phyloP scores from a whole-genome alignment of 2,329 filamentous ascomycete species.

The Xylaria sp. region DNA sequence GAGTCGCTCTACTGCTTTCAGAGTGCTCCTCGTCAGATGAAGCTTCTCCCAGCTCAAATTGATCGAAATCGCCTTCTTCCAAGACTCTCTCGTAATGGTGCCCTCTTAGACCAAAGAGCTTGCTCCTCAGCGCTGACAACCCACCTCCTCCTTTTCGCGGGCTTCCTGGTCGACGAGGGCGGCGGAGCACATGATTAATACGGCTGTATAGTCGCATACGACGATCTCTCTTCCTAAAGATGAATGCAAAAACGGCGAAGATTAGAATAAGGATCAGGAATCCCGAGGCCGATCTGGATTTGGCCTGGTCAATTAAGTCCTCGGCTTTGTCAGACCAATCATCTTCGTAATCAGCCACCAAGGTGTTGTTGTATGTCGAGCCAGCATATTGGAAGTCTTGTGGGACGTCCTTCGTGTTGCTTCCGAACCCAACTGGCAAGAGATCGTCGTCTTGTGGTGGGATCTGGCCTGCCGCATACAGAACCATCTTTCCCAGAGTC shows the following conservation, averaged over 20 bases:
- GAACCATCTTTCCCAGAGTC: conserved; percentile 95
- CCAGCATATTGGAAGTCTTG: conserved; percentile 87
- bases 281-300: conserved; percentile 76
- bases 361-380: conserved; percentile 58
- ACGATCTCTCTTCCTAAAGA: conserved; percentile 83
- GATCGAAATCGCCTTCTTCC: conserved; percentile 78
- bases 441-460: conserved; percentile 67
- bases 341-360: conserved; percentile 57
- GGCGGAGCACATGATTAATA: conserved; percentile 58
- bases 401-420: conserved; percentile 76
- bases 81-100: conserved; percentile 83
- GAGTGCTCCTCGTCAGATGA: conserved; percentile 73
- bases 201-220: conserved; percentile 70
- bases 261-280: conserved; percentile 83
- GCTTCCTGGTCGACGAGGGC: conserved; percentile 58
- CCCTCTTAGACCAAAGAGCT: conserved; percentile 71
- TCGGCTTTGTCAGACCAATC: conserved; percentile 65
- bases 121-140: conserved; percentile 65
- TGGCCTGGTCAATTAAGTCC: conserved; percentile 72
- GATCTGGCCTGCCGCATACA: conserved; percentile 92
- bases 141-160: conserved; percentile 59
- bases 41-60: conserved; percentile 81
- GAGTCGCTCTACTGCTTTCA: conserved; percentile 65
- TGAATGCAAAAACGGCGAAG: conserved; percentile 73
- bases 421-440: conserved; percentile 91